Conservation (phyloP, 2,329 filamentous ascomycete genomes). For the Raffaelea ambrosiae region DNA sequence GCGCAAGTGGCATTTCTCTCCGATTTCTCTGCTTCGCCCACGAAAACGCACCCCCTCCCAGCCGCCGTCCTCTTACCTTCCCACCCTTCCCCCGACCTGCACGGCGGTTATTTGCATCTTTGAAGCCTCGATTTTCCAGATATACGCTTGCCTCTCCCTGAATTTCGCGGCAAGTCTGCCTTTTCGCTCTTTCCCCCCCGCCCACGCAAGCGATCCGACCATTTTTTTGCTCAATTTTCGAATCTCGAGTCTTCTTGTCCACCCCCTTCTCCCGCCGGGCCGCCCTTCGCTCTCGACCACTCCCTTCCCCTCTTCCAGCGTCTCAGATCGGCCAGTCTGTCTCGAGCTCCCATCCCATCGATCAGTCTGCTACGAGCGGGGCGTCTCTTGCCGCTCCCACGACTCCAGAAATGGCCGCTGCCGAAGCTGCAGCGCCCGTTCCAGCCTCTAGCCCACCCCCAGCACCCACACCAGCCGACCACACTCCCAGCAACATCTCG, state of each 20-base stretch:
- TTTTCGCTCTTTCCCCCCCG: background rate
- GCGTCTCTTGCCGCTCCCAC: background rate
- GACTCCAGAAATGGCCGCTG: conserved; percentile 40
- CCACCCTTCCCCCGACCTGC: background rate
- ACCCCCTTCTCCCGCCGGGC: no score
- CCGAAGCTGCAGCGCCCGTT: conserved; percentile 38
- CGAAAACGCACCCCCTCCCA: conserved; percentile 4
- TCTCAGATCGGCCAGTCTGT: no score
- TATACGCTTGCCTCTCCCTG: background rate
- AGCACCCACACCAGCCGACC: conserved; percentile 33
- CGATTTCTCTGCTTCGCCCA: conserved; percentile 8
- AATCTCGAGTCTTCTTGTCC: background rate
- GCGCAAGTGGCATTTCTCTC: conserved; percentile 12
- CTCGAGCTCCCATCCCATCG: no score
- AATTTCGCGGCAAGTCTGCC: background rate
- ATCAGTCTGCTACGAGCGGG: no score
- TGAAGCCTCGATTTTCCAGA: background rate
- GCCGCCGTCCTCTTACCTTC: background rate
- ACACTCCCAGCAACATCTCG: conserved; percentile 64
- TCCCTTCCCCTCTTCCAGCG: no score
- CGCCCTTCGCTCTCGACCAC: background rate
- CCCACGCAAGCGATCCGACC: background rate
- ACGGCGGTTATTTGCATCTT: background rate
- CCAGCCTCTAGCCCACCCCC: conserved; percentile 33
- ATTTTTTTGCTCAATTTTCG: no score